A percentile compares a stretch with the other conserved stretches of the same genome.
Evolutionary conservation across 192 early-diverging fungal species (phyloP).

Genomic region (Mortierella hygrophila): DNA sequence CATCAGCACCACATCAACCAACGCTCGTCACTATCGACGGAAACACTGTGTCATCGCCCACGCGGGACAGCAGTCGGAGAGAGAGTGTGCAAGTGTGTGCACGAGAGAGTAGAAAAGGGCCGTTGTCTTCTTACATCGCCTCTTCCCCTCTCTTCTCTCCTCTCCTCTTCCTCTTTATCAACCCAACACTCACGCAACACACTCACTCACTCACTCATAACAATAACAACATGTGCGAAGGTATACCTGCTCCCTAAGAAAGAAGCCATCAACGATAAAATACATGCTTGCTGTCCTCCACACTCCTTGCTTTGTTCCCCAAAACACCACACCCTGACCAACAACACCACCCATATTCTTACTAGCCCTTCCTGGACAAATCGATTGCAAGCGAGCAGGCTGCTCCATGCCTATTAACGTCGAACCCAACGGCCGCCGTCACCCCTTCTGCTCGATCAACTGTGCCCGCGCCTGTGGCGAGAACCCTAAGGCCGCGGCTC

Average conservation of each 20-base stretch:
- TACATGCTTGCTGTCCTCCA: background rate
- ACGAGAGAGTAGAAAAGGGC: background rate
- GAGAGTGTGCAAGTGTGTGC: background rate
- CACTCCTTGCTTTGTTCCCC: background rate
- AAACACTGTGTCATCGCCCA: background rate
- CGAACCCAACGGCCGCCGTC: constrained; percentile 14
- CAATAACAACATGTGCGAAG: background rate
- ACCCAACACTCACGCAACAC: background rate
- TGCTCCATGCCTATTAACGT: constrained; percentile 34
- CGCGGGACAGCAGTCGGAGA: too few relatives aligned
- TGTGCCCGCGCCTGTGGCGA: constrained; percentile 43
- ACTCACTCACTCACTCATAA: background rate
- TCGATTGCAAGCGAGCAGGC: constrained; percentile 11
- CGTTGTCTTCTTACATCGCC: background rate
- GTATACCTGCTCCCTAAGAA: background rate
- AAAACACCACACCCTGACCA: background rate
- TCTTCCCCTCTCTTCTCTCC: background rate
- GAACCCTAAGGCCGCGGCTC: constrained; percentile 4
- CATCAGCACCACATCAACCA: too few relatives aligned
- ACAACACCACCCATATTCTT: background rate
- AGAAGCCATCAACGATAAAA: background rate
- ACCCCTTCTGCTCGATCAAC: constrained; percentile 23
- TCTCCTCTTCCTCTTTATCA: background rate
- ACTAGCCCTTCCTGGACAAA: constrained; percentile 21
- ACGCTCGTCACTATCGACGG: too few relatives aligned